Percentiles rank a stretch among this genome's conserved stretches.
phyloP scores from a whole-genome alignment of 2,329 filamentous ascomycete species.

The Cadophora sp. region DNA sequence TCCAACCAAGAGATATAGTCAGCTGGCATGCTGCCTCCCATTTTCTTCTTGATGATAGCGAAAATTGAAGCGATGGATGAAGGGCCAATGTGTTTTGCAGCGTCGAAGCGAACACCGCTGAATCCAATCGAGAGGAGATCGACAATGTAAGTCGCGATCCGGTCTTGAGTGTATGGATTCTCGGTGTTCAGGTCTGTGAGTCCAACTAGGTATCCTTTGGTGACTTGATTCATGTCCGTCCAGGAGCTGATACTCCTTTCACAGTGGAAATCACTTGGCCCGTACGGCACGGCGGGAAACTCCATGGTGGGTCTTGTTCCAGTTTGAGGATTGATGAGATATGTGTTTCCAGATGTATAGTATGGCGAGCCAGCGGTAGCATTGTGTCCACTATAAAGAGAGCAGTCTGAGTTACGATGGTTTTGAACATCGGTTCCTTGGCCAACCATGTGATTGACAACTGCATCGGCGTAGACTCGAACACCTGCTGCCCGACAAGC shows the following conservation, averaged over 20 bases:
- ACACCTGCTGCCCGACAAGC: slow-evolving; percentile 42
- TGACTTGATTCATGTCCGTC: slow-evolving; percentile 43
- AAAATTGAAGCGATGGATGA: slow-evolving; percentile 40
- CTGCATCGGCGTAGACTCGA: slow-evolving; percentile 44
- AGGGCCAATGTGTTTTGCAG: slow-evolving; percentile 44
- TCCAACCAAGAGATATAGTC: slow-evolving; percentile 45
- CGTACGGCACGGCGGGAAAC: slow-evolving; percentile 44
- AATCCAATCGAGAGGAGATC: slow-evolving; percentile 44
- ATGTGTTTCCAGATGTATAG: slow-evolving; percentile 43
- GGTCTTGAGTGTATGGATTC: slow-evolving; percentile 43
- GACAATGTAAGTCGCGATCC: slow-evolving; percentile 42
- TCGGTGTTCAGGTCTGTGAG: slow-evolving; percentile 43
- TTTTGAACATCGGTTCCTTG: slow-evolving; percentile 44
- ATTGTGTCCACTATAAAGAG: slow-evolving; percentile 41
- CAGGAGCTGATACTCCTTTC: slow-evolving; percentile 41
- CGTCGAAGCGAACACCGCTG: slow-evolving; percentile 43
- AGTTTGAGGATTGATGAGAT: slow-evolving; percentile 41
- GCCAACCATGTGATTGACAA: slow-evolving; percentile 43
- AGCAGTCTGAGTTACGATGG: slow-evolving; percentile 40
- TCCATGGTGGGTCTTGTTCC: slow-evolving; percentile 42
- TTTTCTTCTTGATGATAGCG: slow-evolving; percentile 39
- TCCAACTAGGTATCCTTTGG: slow-evolving; percentile 41
- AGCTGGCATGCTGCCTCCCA: slow-evolving; percentile 41
- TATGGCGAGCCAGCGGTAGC: slow-evolving; percentile 43
- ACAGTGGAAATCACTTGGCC: slow-evolving; percentile 45